phyloP scores from a whole-genome alignment of 805 yeast genomes.

The Hanseniaspora nectarophila region DNA sequence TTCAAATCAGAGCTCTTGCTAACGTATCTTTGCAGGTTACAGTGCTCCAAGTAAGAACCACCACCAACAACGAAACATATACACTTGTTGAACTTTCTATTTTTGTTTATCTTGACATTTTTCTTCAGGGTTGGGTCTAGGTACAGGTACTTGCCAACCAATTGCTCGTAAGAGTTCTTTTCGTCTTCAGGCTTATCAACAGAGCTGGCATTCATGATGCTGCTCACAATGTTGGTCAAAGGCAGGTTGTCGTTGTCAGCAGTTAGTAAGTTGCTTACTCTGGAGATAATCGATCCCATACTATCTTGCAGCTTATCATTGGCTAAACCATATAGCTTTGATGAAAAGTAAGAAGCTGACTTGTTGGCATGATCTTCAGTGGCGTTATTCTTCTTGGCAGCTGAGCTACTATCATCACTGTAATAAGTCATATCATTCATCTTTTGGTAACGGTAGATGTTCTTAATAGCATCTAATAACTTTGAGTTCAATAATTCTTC shows the following conservation, averaged over 20 bases:
- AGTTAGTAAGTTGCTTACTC: constrained; percentile 61
- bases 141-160: constrained; percentile 81
- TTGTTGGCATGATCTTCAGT: constrained; percentile 29
- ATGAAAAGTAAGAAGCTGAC: constrained; percentile 59
- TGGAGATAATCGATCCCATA: constrained; percentile 76
- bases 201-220: constrained; percentile 71
- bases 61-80: constrained; percentile 93
- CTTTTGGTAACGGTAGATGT: constrained; percentile 73
- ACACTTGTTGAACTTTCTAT: constrained; percentile 68
- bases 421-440: constrained; percentile 43
- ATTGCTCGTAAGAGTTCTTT: constrained; percentile 46
- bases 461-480: constrained; percentile 45
- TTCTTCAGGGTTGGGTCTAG: constrained; percentile 79
- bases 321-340: constrained; percentile 65
- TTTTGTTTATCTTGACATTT: constrained; percentile 80
- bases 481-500: constrained; percentile 39
- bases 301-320: constrained; percentile 81
- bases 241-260: constrained; percentile 86
- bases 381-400: not conserved
- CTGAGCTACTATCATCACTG: constrained; percentile 17
- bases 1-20: constrained; percentile 30
- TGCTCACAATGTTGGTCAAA: constrained; percentile 79
- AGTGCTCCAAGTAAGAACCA: constrained; percentile 88
- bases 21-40: constrained; percentile 85
- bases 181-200: constrained; percentile 52